Evolutionary conservation across 306 rosid species (phyloP).

Genomic region (Ziziphus jujuba): DNA sequence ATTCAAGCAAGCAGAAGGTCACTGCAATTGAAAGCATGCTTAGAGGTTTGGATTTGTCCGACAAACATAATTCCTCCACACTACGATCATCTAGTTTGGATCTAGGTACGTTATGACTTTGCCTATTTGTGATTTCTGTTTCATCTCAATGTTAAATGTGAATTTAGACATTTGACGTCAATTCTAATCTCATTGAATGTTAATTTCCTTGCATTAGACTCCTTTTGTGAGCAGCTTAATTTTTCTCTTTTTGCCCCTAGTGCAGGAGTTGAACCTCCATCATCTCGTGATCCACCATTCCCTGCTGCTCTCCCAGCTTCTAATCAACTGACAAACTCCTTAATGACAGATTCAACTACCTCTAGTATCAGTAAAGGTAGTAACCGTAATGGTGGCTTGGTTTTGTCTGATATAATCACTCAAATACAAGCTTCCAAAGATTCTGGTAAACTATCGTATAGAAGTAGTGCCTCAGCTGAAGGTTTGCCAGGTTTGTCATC

Average conservation of each 20-base stretch:
- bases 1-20: constrained; percentile 98
- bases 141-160: constrained; percentile 14
- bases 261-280: constrained; percentile 99
- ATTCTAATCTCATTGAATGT: constrained; percentile 9
- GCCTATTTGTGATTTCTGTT: constrained; percentile 28
- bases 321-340: constrained; percentile 62
- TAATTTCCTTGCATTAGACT: constrained; percentile 21
- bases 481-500: constrained; percentile 60
- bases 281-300: constrained; percentile 99
- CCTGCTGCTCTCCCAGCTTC: constrained; percentile 88
- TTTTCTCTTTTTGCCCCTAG: constrained; percentile 80
- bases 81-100: constrained; percentile 90
- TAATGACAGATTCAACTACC: constrained; percentile 55
- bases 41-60: constrained; percentile 91
- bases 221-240: constrained; percentile 71
- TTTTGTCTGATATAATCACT: constrained; percentile 82
- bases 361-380: constrained; percentile 59
- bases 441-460: constrained; percentile 60
- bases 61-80: constrained; percentile 63
- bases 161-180: constrained; percentile 22
- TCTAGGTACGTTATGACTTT: constrained; percentile 79
- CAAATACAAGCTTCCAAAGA: constrained; percentile 98
- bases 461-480: constrained; percentile 46
- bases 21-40: constrained; percentile 99
- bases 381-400: constrained; percentile 83